These are phyloP conservation scores for Stromatinia cepivora DNA, from an alignment of 2,329 filamentous ascomycete species.

Conservation along the genomic window DNA sequence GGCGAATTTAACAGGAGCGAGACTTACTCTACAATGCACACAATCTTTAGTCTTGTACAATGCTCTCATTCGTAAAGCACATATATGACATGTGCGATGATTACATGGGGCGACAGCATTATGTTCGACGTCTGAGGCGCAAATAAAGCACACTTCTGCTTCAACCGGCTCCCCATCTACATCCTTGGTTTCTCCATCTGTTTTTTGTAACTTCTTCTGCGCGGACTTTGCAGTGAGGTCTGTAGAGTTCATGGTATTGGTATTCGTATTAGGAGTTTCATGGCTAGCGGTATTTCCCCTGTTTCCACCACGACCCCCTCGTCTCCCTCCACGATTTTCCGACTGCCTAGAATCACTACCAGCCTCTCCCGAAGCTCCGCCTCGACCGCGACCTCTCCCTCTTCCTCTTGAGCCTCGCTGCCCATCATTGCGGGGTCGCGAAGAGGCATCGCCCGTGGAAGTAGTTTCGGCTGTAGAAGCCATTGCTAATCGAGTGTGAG, in stretches of 20 bases:
- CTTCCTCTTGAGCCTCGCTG: conserved; percentile 44
- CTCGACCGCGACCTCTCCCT: conserved; percentile 29
- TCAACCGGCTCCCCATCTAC: conserved; percentile 52
- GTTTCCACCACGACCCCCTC: conserved; percentile 32
- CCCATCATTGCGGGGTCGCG: conserved; percentile 34
- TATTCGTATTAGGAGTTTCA: conserved; percentile 12
- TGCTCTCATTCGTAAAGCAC: conserved; percentile 83
- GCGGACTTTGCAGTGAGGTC: conserved; percentile 6
- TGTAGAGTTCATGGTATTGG: conserved; percentile 13
- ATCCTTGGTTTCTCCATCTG: conserved; percentile 17
- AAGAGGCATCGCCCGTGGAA: conserved; percentile 25
- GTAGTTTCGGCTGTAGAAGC: conserved; percentile 24
- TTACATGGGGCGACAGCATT: conserved; percentile 91
- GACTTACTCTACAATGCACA: conserved; percentile 84
- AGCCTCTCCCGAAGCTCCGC: conserved; percentile 13
- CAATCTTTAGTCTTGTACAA: conserved; percentile 96
- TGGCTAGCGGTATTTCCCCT: conserved; percentile 22
- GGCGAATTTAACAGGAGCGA: conserved; percentile 20
- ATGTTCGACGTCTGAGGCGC: conserved; percentile 85
- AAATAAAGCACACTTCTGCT: conserved; percentile 94
- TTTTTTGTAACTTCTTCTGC: conserved; percentile 1
- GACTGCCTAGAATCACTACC: conserved; percentile 38
- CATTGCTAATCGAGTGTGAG: conserved; percentile 11
- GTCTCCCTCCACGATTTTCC: conserved; percentile 32
- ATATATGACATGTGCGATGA: conserved; percentile 95